phyloP scores from a whole-genome alignment of 495 filamentous ascomycete genomes.

The Mytilinidion resinicola region DNA sequence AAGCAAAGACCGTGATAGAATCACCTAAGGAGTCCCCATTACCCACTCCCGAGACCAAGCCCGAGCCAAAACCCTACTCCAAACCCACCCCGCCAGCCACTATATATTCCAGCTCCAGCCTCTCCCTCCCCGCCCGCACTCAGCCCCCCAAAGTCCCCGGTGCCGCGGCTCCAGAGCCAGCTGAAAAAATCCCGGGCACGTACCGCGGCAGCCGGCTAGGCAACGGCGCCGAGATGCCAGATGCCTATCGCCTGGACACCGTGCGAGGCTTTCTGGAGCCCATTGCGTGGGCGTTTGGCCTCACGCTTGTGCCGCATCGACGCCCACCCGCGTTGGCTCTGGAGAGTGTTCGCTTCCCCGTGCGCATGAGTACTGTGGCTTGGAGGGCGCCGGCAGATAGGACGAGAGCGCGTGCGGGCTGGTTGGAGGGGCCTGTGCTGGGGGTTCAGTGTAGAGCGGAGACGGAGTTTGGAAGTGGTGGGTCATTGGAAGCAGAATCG shows the following conservation, averaged over 20 bases:
- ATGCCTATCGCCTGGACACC: constrained; percentile 63
- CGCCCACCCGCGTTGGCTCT: constrained; percentile 29
- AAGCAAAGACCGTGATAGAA: constrained; percentile 16
- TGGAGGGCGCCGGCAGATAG: constrained; percentile 64
- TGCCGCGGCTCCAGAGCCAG: neutral
- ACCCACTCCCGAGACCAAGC: neutral
- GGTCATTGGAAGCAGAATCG: constrained; percentile 33
- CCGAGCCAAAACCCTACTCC: neutral
- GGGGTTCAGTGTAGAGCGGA: constrained; percentile 54
- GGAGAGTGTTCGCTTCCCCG: constrained; percentile 46
- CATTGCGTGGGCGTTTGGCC: constrained; percentile 71
- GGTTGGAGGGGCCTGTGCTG: constrained; percentile 68
- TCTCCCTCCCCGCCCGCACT: constrained; percentile 8
- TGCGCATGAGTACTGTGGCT: constrained; percentile 50
- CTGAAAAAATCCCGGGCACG: constrained; percentile 16
- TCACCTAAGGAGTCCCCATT: neutral
- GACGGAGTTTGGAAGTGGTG: constrained; percentile 42
- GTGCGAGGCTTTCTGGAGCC: constrained; percentile 70
- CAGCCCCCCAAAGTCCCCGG: constrained; percentile 22
- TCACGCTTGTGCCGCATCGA: constrained; percentile 50
- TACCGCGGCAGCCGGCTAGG: constrained; percentile 50
- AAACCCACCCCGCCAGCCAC: neutral
- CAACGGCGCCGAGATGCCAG: constrained; percentile 66
- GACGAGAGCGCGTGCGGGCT: constrained; percentile 61
- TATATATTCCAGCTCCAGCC: constrained; percentile 9